Base-by-base conservation (phyloP, 129 eudicot species). In the Flaveria ramosissima region DNA sequence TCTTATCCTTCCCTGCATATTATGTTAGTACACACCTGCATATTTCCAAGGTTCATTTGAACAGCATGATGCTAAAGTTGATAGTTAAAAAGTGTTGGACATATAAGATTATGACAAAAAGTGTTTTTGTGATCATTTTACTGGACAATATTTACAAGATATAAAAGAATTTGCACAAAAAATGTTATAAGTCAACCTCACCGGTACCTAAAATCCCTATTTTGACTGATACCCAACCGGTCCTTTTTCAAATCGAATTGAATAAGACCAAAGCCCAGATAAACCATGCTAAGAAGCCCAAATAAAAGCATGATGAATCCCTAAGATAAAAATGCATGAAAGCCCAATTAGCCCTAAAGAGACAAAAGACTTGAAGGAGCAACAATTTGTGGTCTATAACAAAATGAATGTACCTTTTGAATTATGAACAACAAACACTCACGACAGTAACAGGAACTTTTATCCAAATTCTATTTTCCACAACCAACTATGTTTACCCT, bases 221-320 rank as follows among this genome's bases (percentile, higher is more conserved):
- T 51, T 71, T 71, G 62, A 51, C 74, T 2, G 12, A 16, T 46
- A 51, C 63, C 63, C 62, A 71, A 50, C 16, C 24, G 1, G 19
- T 43, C 69, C 17, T 7, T 74, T 72, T 61, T 60, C 39, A 14
- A 23, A n/a, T 57, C 76, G 27, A 42, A 65, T 59, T 19, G 63
- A 46, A 71, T 39, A 70, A 59, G 36, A 17, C 62, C 52, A 70
- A 70, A 70, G 50, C 60, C 48, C 70, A 24, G 30, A 21, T 4
- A 50, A 45, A 19, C 10, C 73, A 65, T 20, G n/a, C 17, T 23
- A 77, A 68, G 68, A 77, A 68, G 70, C 81, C 61, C 76, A 56
- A 46, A 27, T 56, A 56, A 72, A n/a, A 36, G 21, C 68, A 51
- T 19, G 55, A 16, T 67, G 17, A 77, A 41, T 51, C 27, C 45